Percentiles rank a stretch among this genome's conserved stretches.
These are phyloP conservation scores for Mediolabrus comicus DNA, from an alignment of 108 stramenopile genomes.

Conservation along the genomic window DNA sequence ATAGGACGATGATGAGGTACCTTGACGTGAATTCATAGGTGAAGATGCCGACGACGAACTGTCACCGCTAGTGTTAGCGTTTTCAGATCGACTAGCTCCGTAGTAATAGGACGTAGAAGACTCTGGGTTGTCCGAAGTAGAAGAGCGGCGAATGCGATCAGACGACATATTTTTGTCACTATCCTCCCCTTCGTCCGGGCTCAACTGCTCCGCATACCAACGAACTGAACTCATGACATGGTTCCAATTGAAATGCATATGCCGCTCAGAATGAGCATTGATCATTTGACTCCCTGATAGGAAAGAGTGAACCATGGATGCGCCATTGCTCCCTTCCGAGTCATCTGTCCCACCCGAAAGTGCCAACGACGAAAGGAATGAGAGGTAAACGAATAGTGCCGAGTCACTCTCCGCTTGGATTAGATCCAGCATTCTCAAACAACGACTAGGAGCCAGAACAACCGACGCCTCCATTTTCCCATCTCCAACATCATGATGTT, in stretches of 20 bases:
- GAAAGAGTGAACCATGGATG: slow-evolving; percentile 49
- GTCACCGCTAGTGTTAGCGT: neutral
- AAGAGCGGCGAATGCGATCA: slow-evolving; percentile 24
- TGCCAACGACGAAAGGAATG: slow-evolving; percentile 71
- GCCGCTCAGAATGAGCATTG: slow-evolving; percentile 32
- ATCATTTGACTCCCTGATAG: slow-evolving; percentile 38
- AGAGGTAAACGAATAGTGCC: slow-evolving; percentile 54
- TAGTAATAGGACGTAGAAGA: slow-evolving; percentile 74
- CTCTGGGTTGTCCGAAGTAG: slow-evolving; percentile 23
- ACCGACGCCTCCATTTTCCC: neutral
- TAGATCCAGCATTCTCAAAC: slow-evolving; percentile 49
- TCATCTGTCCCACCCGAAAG: slow-evolving; percentile 34
- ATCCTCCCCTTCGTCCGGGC: slow-evolving; percentile 29
- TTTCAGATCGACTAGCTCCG: slow-evolving; percentile 27
- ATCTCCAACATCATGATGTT: slow-evolving; percentile 10
- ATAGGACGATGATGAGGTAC: slow-evolving; percentile 19
- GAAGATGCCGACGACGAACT: slow-evolving; percentile 14
- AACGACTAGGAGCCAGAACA: slow-evolving; percentile 48
- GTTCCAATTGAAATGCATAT: slow-evolving; percentile 44
- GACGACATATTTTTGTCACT: slow-evolving; percentile 15
- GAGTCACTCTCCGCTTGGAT: slow-evolving; percentile 55
- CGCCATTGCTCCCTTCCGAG: slow-evolving; percentile 40
- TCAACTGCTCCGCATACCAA: slow-evolving; percentile 72
- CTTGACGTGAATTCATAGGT: slow-evolving; percentile 7
- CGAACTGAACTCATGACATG: slow-evolving; percentile 46